phyloP scores from a whole-genome alignment of 768 basidiomycete genomes.

The Suillus lakei region DNA sequence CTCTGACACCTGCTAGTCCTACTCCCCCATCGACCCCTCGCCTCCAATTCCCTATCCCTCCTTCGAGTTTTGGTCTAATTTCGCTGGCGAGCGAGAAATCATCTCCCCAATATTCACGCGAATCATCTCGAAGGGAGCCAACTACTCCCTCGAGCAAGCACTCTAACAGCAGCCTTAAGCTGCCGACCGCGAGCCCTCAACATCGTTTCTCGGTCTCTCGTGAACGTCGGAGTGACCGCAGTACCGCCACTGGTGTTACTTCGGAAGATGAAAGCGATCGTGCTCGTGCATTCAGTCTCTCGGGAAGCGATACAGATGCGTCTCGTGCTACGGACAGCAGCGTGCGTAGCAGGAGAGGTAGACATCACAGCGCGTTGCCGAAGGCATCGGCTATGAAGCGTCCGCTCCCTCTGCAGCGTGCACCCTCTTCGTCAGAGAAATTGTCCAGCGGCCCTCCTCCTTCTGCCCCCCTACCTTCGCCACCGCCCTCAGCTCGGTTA shows the following conservation, averaged over 20 bases:
- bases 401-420: slow-evolving; percentile 14
- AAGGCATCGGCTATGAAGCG: slow-evolving; percentile 26
- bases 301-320: slow-evolving; percentile 37
- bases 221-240: slow-evolving; percentile 20
- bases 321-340: slow-evolving; percentile 27
- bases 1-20: slow-evolving; percentile 25
- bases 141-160: slow-evolving; percentile 30
- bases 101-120: slow-evolving; percentile 27
- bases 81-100: slow-evolving; percentile 36
- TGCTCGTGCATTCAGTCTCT: slow-evolving; percentile 26
- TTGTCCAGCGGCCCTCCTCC: slow-evolving; percentile 39
- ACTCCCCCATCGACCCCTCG: slow-evolving; percentile 32
- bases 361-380: slow-evolving; percentile 13
- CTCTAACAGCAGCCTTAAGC: slow-evolving; percentile 22
- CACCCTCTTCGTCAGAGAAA: slow-evolving; percentile 11
- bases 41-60: slow-evolving; percentile 39
- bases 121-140: slow-evolving; percentile 34
- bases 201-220: slow-evolving; percentile 10
- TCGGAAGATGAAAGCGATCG: slow-evolving; percentile 28
- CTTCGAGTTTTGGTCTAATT: slow-evolving; percentile 21
- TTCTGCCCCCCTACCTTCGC: slow-evolving; percentile 52
- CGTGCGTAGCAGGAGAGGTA: slow-evolving; percentile 18
- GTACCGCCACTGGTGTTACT: slow-evolving; percentile 10
- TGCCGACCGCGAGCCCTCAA: slow-evolving; percentile 10
- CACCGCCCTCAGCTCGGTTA: slow-evolving; percentile 31